A percentile compares a stretch with the other conserved stretches of the same genome.
Evolutionary conservation across 2,329 filamentous ascomycete species (phyloP).

Genomic region (Ophiostoma montium): DNA sequence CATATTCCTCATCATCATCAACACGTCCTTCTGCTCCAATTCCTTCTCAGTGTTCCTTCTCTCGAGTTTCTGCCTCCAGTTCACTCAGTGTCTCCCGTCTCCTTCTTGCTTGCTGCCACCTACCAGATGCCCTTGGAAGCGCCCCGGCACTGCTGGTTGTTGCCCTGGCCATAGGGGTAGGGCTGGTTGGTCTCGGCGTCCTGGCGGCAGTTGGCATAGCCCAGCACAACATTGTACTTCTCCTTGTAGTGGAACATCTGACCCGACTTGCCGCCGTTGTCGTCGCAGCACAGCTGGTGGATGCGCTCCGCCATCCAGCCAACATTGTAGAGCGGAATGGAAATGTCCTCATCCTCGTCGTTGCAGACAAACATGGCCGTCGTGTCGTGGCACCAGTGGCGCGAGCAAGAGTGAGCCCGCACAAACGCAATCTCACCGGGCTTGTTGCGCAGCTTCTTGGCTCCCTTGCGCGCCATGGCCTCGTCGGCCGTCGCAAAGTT

Average conservation of each 20-base stretch:
- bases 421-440: not conserved
- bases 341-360: not conserved
- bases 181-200: not conserved
- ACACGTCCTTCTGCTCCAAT: no score
- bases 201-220: slow-evolving; percentile 8
- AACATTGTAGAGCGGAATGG: slow-evolving; percentile 8
- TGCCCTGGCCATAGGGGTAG: slow-evolving; percentile 3
- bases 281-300: slow-evolving; percentile 8
- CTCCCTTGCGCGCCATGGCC: not conserved
- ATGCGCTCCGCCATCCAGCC: slow-evolving; percentile 10
- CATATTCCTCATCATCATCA: no score
- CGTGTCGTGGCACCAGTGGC: slow-evolving; percentile 10
- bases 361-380: slow-evolving; percentile 11
- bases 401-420: not conserved
- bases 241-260: slow-evolving; percentile 8
- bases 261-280: slow-evolving; percentile 5
- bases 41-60: no score
- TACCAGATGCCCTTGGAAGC: not conserved
- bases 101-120: not conserved
- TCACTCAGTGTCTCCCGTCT: no score
- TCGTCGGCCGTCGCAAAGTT: slow-evolving; percentile 3
- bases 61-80: no score
- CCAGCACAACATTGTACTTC: slow-evolving; percentile 8
- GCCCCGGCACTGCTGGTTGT: slow-evolving; percentile 1
- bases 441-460: slow-evolving; percentile 5